These are phyloP conservation scores for Vigna nakashimae DNA, from an alignment of 306 rosid species.

Conservation along the genomic window DNA sequence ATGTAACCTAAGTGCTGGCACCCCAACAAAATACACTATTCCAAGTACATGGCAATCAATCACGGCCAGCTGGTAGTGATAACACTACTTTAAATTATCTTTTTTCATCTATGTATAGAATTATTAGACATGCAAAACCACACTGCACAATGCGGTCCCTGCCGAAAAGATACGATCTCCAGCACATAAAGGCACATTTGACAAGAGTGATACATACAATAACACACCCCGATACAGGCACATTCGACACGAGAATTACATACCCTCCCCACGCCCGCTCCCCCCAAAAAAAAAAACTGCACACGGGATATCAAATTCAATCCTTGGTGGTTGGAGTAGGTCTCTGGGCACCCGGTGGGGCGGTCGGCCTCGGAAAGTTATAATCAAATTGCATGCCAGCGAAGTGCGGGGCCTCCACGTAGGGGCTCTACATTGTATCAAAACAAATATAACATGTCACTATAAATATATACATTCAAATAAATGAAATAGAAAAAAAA, in stretches of 20 bases:
- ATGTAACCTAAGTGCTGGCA: constrained; percentile 15
- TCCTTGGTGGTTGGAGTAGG: constrained; percentile 64
- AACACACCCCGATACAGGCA: background rate
- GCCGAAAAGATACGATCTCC: constrained; percentile 41
- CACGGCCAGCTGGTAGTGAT: constrained; percentile 42
- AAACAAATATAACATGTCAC: constrained; percentile 10
- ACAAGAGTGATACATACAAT: constrained; percentile 46
- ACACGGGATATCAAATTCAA: constrained; percentile 34
- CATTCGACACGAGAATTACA: background rate
- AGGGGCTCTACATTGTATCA: constrained; percentile 70
- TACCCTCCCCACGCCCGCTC: background rate
- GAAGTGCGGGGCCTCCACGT: constrained; percentile 81
- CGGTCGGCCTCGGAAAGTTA: constrained; percentile 79
- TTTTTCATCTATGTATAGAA: constrained; percentile 39
- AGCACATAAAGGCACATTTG: constrained; percentile 43
- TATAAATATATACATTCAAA: constrained; percentile 6
- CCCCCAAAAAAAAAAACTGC: background rate
- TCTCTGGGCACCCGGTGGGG: constrained; percentile 98
- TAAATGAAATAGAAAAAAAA: constrained; percentile 2
- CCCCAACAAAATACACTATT: constrained; percentile 41
- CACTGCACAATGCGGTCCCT: constrained; percentile 36
- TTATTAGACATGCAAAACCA: constrained; percentile 44
- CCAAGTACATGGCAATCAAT: constrained; percentile 49
- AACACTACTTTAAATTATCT: constrained; percentile 49
- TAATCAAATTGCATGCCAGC: constrained; percentile 57